Percentiles rank a stretch among this genome's conserved stretches.
phyloP scores from a whole-genome alignment of 257 asterid genomes.

The Solanum peruvianum region DNA sequence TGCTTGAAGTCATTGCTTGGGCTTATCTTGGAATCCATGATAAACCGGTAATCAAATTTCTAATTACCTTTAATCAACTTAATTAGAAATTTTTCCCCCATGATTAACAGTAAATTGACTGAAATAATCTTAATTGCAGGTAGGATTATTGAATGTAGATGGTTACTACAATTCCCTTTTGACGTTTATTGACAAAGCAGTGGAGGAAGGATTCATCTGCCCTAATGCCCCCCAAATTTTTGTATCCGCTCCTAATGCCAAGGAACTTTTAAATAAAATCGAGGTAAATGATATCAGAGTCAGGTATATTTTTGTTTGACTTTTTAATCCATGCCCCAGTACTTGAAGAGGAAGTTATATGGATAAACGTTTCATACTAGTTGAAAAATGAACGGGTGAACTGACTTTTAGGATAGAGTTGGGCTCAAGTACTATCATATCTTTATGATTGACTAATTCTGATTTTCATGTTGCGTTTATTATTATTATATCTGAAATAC shows the following conservation, averaged over 20 bases:
- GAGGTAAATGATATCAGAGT: conserved; percentile 20
- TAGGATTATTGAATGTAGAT: conserved; percentile 48
- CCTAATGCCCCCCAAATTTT: conserved; percentile 38
- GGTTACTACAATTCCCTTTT: conserved; percentile 40
- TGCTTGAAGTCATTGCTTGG: conserved; percentile 47
- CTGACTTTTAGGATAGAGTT: neutral
- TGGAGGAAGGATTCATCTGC: conserved; percentile 41
- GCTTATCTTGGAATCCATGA: conserved; percentile 60
- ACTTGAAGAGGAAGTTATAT: neutral
- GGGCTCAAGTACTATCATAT: neutral
- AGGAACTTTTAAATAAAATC: conserved; percentile 33
- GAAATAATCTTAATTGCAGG: conserved; percentile 3
- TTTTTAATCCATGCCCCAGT: neutral
- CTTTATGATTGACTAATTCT: neutral
- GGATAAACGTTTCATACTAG: too few species aligned
- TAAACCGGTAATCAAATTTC: conserved; percentile 35
- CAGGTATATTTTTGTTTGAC: rapidly evolving
- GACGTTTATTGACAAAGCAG: conserved; percentile 49
- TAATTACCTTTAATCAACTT: neutral
- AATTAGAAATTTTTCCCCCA: neutral
- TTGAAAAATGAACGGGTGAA: neutral
- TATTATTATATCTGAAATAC: neutral
- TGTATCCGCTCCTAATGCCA: conserved; percentile 36
- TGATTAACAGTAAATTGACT: neutral
- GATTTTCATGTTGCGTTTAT: neutral